These are phyloP conservation scores for Candida khao-thaluensis DNA, from an alignment of 805 yeast species.

Conservation along the genomic window DNA sequence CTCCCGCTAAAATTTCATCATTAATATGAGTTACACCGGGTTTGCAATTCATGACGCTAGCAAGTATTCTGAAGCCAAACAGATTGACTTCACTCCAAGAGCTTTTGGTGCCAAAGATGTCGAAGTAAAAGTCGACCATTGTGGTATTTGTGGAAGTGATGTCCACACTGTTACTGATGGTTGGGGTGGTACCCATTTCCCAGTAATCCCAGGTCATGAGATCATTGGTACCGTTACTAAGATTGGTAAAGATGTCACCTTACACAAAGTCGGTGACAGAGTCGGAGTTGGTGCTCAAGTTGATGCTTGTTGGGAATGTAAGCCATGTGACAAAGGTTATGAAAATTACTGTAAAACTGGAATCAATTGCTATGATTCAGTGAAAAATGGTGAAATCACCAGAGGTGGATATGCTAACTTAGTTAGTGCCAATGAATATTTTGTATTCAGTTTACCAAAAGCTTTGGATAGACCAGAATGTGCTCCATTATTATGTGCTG, in stretches of 20 bases:
- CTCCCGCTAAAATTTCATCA: background rate
- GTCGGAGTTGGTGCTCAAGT: constrained; percentile 81
- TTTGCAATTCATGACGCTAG: constrained; percentile 30
- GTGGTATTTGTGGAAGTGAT: constrained; percentile 68
- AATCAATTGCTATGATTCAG: constrained; percentile 53
- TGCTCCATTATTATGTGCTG: constrained; percentile 59
- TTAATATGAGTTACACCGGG: constrained; percentile 20
- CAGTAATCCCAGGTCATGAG: constrained; percentile 57
- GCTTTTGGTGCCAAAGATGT: constrained; percentile 40
- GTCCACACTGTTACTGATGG: constrained; percentile 54
- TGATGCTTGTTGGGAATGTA: constrained; percentile 62
- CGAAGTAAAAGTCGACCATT: constrained; percentile 57
- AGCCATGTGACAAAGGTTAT: constrained; percentile 42
- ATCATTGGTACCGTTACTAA: constrained; percentile 58
- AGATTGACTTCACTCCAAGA: constrained; percentile 29
- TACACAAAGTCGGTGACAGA: constrained; percentile 63
- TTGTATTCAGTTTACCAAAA: constrained; percentile 50
- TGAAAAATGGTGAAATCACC: constrained; percentile 28
- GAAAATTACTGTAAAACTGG: constrained; percentile 51
- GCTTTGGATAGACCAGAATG: constrained; percentile 38
- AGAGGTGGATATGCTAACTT: constrained; percentile 53
- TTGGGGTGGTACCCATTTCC: constrained; percentile 40
- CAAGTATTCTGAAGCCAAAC: constrained; percentile 34
- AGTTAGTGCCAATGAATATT: constrained; percentile 42
- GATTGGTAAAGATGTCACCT: constrained; percentile 56